Conservation (phyloP, 75 land plant genomes). For the Larix kaempferi region DNA sequence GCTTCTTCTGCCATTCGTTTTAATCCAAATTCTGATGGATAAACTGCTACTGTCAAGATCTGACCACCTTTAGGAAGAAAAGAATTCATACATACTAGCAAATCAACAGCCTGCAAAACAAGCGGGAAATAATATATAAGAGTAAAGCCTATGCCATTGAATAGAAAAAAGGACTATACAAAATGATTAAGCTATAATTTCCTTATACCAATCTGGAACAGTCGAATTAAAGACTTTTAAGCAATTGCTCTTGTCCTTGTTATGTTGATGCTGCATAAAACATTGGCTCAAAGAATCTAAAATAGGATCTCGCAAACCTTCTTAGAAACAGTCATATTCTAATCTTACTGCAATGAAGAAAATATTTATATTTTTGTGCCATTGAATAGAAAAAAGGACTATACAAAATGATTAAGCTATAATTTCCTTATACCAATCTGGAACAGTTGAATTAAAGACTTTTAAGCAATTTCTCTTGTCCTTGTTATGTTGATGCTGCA, state of each 20-base stretch:
- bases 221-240: not conserved
- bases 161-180: not conserved
- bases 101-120: slow-evolving; percentile 69
- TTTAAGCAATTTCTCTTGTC: not conserved
- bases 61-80: slow-evolving; percentile 85
- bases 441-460: not conserved
- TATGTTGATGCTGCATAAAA: not conserved
- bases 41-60: slow-evolving; percentile 60
- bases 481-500: not conserved
- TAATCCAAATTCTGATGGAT: slow-evolving; percentile 94
- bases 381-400: not conserved
- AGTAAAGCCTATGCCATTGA: not conserved
- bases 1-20: slow-evolving; percentile 84
- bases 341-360: not conserved
- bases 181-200: not conserved
- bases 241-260: not conserved
- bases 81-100: slow-evolving; percentile 69
- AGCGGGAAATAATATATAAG: not conserved
- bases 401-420: not conserved
- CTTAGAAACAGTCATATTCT: not conserved
- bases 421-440: not conserved
- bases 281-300: not conserved
- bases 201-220: not conserved
- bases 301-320: not conserved
- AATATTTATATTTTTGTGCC: not conserved